Percentiles rank a stretch among this genome's conserved stretches.
Evolutionary conservation across 371 early-diverging fungal species (phyloP).

Genomic region (Apophysomyces ossiformis): DNA sequence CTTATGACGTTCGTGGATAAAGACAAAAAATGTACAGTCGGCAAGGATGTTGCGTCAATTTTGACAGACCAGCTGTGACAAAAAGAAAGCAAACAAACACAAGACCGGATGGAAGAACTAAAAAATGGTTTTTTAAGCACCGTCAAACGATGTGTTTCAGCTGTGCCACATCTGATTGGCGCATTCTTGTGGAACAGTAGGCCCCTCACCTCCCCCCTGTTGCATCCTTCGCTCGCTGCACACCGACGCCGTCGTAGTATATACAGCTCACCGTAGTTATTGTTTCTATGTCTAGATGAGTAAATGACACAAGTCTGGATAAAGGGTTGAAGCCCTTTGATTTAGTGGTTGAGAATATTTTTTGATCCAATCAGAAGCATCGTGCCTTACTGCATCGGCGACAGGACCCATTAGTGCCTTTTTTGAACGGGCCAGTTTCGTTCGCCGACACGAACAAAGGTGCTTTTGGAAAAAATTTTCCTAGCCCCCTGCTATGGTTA

Average conservation of each 20-base stretch:
- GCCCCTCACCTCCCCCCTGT: neutral
- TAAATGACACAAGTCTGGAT: too few species aligned
- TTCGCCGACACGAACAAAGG: slow-evolving; percentile 5
- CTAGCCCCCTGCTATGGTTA: slow-evolving; percentile 4
- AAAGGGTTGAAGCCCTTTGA: neutral
- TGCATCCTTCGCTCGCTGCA: slow-evolving; percentile 7
- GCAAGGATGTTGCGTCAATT: slow-evolving; percentile 10
- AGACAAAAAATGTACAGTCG: slow-evolving; percentile 1
- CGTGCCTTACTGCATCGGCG: neutral
- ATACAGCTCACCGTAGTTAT: neutral
- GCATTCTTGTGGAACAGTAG: slow-evolving; percentile 8
- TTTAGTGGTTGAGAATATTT: neutral
- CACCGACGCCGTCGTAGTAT: neutral
- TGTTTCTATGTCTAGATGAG: neutral
- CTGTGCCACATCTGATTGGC: slow-evolving; percentile 1
- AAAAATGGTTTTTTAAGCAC: slow-evolving; percentile 8
- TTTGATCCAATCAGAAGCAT: neutral
- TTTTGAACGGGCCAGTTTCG: neutral
- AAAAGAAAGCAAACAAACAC: slow-evolving; percentile 11
- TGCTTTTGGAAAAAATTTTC: slow-evolving; percentile 9
- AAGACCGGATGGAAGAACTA: slow-evolving; percentile 9
- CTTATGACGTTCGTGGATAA: neutral
- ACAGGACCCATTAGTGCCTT: slow-evolving; percentile 1
- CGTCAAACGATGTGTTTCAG: slow-evolving; percentile 12
- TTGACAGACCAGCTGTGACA: slow-evolving; percentile 12